Evolutionary conservation across 352 stramenopile genomes (phyloP).

Genomic region (Globisporangium okanoganense): DNA sequence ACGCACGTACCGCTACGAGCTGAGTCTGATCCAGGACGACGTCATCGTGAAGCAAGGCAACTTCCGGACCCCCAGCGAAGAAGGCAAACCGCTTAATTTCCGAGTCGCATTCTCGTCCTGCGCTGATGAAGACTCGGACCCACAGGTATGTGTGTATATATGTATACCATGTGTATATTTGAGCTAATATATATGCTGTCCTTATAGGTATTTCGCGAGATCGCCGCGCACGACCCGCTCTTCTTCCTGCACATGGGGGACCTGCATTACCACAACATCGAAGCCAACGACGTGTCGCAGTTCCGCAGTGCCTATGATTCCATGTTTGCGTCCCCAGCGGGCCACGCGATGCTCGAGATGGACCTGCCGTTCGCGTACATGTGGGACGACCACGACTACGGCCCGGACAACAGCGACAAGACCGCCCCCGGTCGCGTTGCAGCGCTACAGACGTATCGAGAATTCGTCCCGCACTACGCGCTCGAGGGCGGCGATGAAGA

Average conservation of each 20-base stretch:
- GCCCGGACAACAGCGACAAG: constrained; percentile 85
- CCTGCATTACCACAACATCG: constrained; percentile 85
- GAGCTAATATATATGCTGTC: constrained; percentile 6
- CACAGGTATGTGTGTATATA: constrained; percentile 25
- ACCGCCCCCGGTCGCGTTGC: constrained; percentile 65
- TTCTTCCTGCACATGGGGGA: constrained; percentile 90
- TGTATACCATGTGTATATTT: not conserved
- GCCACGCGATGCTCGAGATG: constrained; percentile 75
- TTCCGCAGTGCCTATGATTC: constrained; percentile 69
- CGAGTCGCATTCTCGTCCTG: constrained; percentile 78
- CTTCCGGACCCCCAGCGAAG: constrained; percentile 44
- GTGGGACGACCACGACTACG: constrained; percentile 91
- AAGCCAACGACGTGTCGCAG: constrained; percentile 46
- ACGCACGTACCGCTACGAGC: constrained; percentile 57
- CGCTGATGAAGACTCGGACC: constrained; percentile 76
- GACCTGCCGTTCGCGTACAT: constrained; percentile 86
- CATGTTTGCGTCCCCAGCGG: constrained; percentile 67
- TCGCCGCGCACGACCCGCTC: constrained; percentile 57
- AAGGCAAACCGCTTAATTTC: constrained; percentile 56
- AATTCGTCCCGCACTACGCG: constrained; percentile 80
- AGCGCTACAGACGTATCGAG: constrained; percentile 72
- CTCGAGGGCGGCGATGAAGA: constrained; percentile 15
- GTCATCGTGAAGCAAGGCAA: constrained; percentile 31
- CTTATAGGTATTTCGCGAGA: constrained; percentile 49
- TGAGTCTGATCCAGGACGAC: constrained; percentile 33